Percentiles rank a stretch among this genome's conserved stretches.
phyloP scores from a whole-genome alignment of 768 basidiomycete species.

The Russula foetens region DNA sequence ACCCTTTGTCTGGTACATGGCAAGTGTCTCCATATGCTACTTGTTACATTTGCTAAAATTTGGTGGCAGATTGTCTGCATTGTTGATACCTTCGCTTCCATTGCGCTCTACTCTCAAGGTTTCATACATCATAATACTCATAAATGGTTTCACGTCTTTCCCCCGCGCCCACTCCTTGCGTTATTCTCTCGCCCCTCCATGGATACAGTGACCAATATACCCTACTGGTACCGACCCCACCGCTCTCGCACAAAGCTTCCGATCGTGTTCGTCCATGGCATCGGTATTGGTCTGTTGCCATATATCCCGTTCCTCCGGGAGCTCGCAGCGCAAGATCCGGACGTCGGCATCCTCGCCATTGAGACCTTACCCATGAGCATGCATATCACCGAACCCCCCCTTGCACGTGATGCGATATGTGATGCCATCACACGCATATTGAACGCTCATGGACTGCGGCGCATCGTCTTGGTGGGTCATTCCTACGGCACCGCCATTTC shows the following conservation, averaged over 20 bases:
- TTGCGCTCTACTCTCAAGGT: conserved; percentile 34
- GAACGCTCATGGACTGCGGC: conserved; percentile 31
- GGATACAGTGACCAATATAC: conserved; percentile 24
- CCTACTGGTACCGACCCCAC: conserved; percentile 46
- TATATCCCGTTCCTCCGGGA: conserved; percentile 46
- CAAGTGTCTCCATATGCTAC: conserved; percentile 21
- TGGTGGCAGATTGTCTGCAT: conserved; percentile 40
- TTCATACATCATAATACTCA: conserved; percentile 45
- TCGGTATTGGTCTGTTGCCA: conserved; percentile 60
- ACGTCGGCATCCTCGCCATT: conserved; percentile 49
- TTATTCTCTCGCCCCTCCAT: conserved; percentile 37
- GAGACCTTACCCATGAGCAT: conserved; percentile 55
- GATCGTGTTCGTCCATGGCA: conserved; percentile 59
- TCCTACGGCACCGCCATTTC: conserved; percentile 56
- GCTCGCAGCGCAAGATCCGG: conserved; percentile 35
- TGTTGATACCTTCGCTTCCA: conserved; percentile 39
- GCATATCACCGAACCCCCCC: conserved; percentile 49
- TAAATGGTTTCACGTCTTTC: conserved; percentile 38
- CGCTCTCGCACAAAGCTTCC: conserved; percentile 39
- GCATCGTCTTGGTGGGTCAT: conserved; percentile 43
- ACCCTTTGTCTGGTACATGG: conserved; percentile 58
- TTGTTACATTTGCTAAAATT: not conserved
- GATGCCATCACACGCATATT: conserved; percentile 39
- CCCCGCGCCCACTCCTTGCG: conserved; percentile 39
- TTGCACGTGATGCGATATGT: conserved; percentile 34